Percentiles rank a stretch among this genome's conserved stretches.
Conservation (phyloP, 352 stramenopile genomes). For the Phytophthora vignae region DNA sequence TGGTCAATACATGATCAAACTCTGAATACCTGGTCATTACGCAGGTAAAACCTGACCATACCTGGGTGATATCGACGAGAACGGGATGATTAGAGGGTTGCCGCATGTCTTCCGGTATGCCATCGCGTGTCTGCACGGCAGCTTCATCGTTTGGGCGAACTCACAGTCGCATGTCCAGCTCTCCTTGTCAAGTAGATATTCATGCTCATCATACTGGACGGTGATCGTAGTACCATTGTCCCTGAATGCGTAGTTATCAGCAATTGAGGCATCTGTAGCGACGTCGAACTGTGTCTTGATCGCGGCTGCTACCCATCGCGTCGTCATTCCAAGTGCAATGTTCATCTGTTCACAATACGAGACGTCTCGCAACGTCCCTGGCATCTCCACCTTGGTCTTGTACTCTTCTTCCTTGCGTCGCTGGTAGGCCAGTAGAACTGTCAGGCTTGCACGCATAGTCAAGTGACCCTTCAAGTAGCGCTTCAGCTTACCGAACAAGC, state of each 20-base stretch:
- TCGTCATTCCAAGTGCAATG: too few species aligned
- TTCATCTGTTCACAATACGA: neutral
- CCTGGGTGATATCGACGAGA: neutral
- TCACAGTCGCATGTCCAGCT: too few species aligned
- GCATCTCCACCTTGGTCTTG: neutral
- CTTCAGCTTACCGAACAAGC: constrained; percentile 19
- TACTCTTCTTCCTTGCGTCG: neutral
- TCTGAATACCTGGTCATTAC: neutral
- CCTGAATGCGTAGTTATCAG: too few species aligned
- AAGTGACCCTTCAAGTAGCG: neutral
- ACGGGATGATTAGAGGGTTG: neutral
- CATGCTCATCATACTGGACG: too few species aligned
- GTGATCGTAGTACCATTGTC: too few species aligned
- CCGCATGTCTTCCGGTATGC: neutral
- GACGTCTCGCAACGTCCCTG: neutral
- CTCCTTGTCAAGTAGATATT: too few species aligned
- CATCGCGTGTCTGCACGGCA: neutral
- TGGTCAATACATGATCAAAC: neutral
- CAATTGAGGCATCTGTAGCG: too few species aligned
- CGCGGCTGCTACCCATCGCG: too few species aligned
- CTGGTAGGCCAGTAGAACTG: neutral
- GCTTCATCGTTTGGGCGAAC: neutral
- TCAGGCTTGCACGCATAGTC: neutral
- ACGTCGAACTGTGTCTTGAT: too few species aligned
- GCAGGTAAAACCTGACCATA: neutral